A percentile compares a stretch with the other conserved stretches of the same genome.
phyloP scores from a whole-genome alignment of 2,329 filamentous ascomycete species.

The Thermochaetoides dissita region DNA sequence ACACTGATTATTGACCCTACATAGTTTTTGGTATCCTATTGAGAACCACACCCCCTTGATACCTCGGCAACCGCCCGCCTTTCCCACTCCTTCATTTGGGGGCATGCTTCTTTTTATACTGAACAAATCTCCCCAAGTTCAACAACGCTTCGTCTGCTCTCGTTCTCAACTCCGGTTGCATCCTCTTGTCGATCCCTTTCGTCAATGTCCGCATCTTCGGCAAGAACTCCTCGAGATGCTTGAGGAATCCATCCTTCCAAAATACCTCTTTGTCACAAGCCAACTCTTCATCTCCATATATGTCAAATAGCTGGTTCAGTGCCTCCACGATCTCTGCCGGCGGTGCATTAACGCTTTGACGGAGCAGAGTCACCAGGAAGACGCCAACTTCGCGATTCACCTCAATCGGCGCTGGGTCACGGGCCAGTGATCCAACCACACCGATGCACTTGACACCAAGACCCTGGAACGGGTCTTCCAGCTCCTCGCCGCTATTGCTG shows the following conservation, averaged over 20 bases:
- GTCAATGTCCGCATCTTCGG: constrained; percentile 42
- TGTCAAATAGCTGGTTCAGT: constrained; percentile 52
- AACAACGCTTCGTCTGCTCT: constrained; percentile 47
- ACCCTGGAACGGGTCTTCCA: constrained; percentile 44
- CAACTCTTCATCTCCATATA: constrained; percentile 48
- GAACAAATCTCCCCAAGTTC: constrained; percentile 48
- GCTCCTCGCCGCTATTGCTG: constrained; percentile 12
- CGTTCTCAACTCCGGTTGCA: constrained; percentile 38
- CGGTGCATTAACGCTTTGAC: constrained; percentile 19
- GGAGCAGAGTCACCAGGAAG: constrained; percentile 44
- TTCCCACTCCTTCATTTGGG: constrained; percentile 15
- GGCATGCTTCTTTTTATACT: constrained; percentile 49
- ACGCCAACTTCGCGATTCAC: constrained; percentile 50
- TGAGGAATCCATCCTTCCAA: constrained; percentile 46
- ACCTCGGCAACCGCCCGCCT: neutral
- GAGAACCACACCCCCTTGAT: neutral
- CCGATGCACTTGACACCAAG: constrained; percentile 54
- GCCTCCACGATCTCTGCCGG: constrained; percentile 48
- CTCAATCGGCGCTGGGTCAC: constrained; percentile 35
- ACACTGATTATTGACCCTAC: neutral
- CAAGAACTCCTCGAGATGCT: constrained; percentile 39
- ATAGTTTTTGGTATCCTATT: too few relatives aligned
- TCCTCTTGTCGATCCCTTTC: constrained; percentile 48
- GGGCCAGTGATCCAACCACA: constrained; percentile 49
- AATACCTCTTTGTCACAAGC: constrained; percentile 49